phyloP scores from a whole-genome alignment of 371 early-diverging fungal genomes.

The Chytridium lagenaria region DNA sequence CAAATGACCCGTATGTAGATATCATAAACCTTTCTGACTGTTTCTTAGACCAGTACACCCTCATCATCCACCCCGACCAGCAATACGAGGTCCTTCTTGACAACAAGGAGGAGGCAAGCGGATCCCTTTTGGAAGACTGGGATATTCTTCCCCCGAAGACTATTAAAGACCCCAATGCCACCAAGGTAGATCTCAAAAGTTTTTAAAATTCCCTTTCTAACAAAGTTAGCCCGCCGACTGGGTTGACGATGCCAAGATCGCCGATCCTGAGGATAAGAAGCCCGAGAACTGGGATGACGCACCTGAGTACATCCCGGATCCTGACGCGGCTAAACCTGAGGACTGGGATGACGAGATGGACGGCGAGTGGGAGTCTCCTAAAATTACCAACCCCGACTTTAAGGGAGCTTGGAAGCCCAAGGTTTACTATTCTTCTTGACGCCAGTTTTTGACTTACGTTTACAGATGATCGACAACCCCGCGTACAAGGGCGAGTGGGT shows the following conservation, averaged over 20 bases:
- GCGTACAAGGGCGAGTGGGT: conserved; percentile 52
- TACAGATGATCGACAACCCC: conserved; percentile 52
- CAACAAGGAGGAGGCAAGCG: conserved; percentile 66
- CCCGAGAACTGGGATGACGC: conserved; percentile 77
- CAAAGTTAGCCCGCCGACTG: conserved; percentile 78
- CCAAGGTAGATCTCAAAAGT: conserved; percentile 53
- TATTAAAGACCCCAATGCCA: conserved; percentile 82
- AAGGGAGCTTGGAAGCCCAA: conserved; percentile 51
- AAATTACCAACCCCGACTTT: conserved; percentile 92
- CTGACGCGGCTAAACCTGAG: conserved; percentile 84
- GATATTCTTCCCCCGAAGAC: conserved; percentile 86
- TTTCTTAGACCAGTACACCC: conserved; percentile 75
- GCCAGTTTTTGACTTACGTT: background rate
- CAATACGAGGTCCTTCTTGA: conserved; percentile 81
- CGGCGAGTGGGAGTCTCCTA: conserved; percentile 72
- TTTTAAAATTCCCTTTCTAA: conserved; percentile 5
- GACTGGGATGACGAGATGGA: conserved; percentile 87
- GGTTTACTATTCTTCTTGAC: conserved; percentile 15
- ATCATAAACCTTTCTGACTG: background rate
- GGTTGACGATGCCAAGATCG: conserved; percentile 86
- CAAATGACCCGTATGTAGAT: conserved; percentile 47
- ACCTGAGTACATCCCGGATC: conserved; percentile 74
- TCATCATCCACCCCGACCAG: conserved; percentile 81
- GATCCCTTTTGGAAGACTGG: conserved; percentile 83
- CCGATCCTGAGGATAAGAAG: conserved; percentile 87